These are phyloP conservation scores for Vitis hybrid DNA, from an alignment of 177 flowering plant genomes.

Conservation along the genomic window DNA sequence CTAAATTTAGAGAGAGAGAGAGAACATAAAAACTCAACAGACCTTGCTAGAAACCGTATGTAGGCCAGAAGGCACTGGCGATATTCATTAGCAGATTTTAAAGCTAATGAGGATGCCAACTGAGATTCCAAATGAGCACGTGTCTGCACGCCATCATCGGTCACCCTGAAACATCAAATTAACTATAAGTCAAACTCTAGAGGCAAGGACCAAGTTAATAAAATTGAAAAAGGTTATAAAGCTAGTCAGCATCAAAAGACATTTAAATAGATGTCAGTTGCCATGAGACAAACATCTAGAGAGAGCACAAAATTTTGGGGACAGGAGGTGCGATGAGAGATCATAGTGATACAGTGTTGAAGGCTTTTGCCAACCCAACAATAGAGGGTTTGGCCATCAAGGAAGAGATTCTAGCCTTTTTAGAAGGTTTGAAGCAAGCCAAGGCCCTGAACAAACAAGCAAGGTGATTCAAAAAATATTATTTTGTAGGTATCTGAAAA, in stretches of 20 bases:
- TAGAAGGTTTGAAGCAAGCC: too few species aligned
- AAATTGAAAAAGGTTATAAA: not conserved
- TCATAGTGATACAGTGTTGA: too few species aligned
- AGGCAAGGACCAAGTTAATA: not conserved
- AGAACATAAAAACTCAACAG: slow-evolving; percentile 8
- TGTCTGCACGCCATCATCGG: slow-evolving; percentile 96
- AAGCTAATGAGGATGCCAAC: slow-evolving; percentile 81
- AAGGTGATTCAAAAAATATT: too few species aligned
- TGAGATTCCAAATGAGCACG: slow-evolving; percentile 98
- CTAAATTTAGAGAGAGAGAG: not conserved
- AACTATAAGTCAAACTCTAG: slow-evolving; percentile 7
- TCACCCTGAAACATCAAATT: slow-evolving; percentile 50
- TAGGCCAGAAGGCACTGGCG: slow-evolving; percentile 90
- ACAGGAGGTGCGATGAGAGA: too few species aligned
- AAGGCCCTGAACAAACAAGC: too few species aligned
- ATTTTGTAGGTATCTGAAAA: too few species aligned
- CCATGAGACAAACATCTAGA: not conserved
- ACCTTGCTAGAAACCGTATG: slow-evolving; percentile 89
- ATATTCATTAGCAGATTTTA: slow-evolving; percentile 87
- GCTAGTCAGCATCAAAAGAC: not conserved
- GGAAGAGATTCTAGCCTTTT: too few species aligned
- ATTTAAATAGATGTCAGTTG: not conserved
- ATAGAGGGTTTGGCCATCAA: too few species aligned
- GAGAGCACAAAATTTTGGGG: not conserved
- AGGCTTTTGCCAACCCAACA: too few species aligned